Base-by-base conservation (phyloP, 164 flowering plant genomes). In the Sextonia rubra region DNA sequence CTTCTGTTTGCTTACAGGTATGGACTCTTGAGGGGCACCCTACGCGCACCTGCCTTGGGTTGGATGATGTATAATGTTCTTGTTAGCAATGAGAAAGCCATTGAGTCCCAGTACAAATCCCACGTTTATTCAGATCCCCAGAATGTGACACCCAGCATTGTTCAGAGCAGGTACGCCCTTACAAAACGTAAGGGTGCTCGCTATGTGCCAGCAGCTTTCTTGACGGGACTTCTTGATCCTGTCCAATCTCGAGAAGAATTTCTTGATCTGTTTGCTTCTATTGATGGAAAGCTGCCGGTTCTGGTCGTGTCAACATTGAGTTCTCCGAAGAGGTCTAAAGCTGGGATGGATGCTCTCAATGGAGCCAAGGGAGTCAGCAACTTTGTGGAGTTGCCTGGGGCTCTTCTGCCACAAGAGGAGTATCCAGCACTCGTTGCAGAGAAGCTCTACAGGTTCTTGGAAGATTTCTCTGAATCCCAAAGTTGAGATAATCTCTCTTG, bases 31-130 rank as follows among this genome's bases (percentile, higher is more conserved):
- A 86, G 99, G 63, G 94, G 94, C 64, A 89, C 99, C 56, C 79
- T 92, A 70, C 83, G 90, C 76, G 86, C 98, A n/a, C 99, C 99
- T 25, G 99, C 92, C 17, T 76, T 94, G 22, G 99, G 99, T 47
- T 91, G 99, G 98, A 92, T 94, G 98, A 86, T 91, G 97, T 94
- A 94, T 77, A 91, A 91, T 72, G 79, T 94, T 75, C 96, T 94
- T 48, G 99, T 94, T 60, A 94, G 97, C 86, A 94, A 94, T 60
- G 93, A 91, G 85, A 90, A 89, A 74, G 74, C 99, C 61, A 92
- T 94, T n/a, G 70, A 85, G 77, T 94, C 98, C 12, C 99, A 94
- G 77, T 94, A 94, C 82, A 86, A 86, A 79, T 94, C 99, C 25
- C 99, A 94, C 74, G 99, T 94, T 32, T 94, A 94, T 77, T 88